These are phyloP conservation scores for Lyophyllum shimeji DNA, from an alignment of 768 basidiomycete species.

Conservation along the genomic window DNA sequence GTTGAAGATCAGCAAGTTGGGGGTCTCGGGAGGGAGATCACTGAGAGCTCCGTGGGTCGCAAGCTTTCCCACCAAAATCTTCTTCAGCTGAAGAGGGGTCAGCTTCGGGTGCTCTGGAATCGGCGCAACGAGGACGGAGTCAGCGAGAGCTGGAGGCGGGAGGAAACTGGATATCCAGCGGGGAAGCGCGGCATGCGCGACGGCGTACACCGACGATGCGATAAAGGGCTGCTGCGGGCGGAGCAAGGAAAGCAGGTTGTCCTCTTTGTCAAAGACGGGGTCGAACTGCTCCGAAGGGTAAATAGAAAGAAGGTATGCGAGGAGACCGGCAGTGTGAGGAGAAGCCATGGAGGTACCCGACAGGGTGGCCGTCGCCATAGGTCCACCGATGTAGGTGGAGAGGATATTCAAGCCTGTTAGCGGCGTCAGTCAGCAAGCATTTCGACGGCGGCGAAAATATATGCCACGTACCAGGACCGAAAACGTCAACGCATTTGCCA, in stretches of 20 bases:
- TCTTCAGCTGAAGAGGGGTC: constrained; percentile 75
- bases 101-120: constrained; percentile 43
- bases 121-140: constrained; percentile 34
- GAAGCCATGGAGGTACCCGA: constrained; percentile 96
- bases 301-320: constrained; percentile 91
- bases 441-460: neutral
- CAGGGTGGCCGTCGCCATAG: constrained; percentile 64
- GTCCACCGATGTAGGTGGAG: constrained; percentile 78
- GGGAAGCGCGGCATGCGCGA: constrained; percentile 57
- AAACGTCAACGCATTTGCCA: constrained; percentile 89
- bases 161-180: constrained; percentile 56
- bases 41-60: constrained; percentile 50
- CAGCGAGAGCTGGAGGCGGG: constrained; percentile 50
- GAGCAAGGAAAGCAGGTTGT: constrained; percentile 32
- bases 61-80: constrained; percentile 58
- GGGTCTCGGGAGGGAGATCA: constrained; percentile 51
- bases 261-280: constrained; percentile 42
- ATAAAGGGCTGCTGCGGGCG: constrained; percentile 31
- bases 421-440: neutral
- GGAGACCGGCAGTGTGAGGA: constrained; percentile 86
- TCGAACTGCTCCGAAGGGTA: constrained; percentile 70
- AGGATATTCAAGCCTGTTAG: constrained; percentile 76
- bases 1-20: constrained; percentile 80
- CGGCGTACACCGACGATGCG: constrained; percentile 49
- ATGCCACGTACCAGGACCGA: constrained; percentile 66